A percentile compares a stretch with the other conserved stretches of the same genome.
These are phyloP conservation scores for Penicillium paradoxum DNA, from an alignment of 495 filamentous ascomycete species.

Conservation along the genomic window DNA sequence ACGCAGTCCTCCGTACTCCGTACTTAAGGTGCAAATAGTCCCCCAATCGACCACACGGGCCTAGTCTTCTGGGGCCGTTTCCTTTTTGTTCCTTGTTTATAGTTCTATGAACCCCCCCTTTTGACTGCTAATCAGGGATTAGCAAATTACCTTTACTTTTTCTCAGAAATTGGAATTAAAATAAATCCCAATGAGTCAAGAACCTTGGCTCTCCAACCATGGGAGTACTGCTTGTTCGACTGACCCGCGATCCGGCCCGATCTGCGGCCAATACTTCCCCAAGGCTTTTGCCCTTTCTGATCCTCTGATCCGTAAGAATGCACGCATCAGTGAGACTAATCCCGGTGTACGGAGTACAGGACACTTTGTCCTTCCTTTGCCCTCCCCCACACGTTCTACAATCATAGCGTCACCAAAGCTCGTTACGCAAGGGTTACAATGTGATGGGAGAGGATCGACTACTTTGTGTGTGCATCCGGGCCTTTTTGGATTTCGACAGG, in stretches of 20 bases:
- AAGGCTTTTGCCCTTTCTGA: background rate
- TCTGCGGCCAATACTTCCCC: slow-evolving; percentile 25
- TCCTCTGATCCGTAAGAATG: slow-evolving; percentile 16
- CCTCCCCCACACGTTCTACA: slow-evolving; percentile 1
- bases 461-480: slow-evolving; percentile 10
- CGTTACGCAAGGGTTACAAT: slow-evolving; percentile 44
- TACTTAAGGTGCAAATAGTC: no score
- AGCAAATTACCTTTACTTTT: background rate
- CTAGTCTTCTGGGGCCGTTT: background rate
- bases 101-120: background rate
- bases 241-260: slow-evolving; percentile 27
- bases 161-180: background rate
- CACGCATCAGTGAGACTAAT: background rate
- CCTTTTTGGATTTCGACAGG: slow-evolving; percentile 16
- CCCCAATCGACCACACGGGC: no score
- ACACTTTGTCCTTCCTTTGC: background rate
- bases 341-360: background rate
- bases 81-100: background rate
- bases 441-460: slow-evolving; percentile 22
- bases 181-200: slow-evolving; percentile 6
- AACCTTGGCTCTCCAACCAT: slow-evolving; percentile 17
- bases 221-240: slow-evolving; percentile 14
- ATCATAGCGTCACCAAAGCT: slow-evolving; percentile 15
- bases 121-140: background rate
- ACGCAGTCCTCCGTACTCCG: no score